A percentile compares a stretch with the other conserved stretches of the same genome.
phyloP scores from a whole-genome alignment of 257 asterid genomes.

The Lithospermum erythrorhizon region DNA sequence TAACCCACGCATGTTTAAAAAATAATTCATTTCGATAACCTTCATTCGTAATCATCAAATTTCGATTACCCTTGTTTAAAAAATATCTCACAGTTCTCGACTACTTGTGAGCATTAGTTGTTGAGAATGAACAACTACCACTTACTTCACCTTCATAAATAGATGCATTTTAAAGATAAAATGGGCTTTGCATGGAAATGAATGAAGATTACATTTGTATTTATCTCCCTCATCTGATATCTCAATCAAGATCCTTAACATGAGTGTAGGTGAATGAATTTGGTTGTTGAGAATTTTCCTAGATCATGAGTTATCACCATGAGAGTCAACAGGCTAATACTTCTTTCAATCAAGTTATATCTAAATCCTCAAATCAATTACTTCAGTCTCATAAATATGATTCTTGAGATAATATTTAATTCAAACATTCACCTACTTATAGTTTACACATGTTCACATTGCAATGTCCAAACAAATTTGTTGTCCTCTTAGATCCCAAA shows the following conservation, averaged over 20 bases:
- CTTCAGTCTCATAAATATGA: neutral
- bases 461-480: neutral
- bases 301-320: neutral
- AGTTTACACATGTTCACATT: neutral
- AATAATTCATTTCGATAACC: too few species aligned
- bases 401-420: neutral
- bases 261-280: neutral
- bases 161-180: too few species aligned
- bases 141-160: neutral
- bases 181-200: too few species aligned
- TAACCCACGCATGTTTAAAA: too few species aligned
- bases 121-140: neutral
- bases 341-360: too few species aligned
- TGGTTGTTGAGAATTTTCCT: neutral
- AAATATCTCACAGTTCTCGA: too few species aligned
- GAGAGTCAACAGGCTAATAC: too few species aligned
- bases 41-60: too few species aligned
- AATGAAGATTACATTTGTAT: too few species aligned
- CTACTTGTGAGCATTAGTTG: neutral
- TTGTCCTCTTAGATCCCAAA: neutral
- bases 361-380: too few species aligned
- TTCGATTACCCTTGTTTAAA: too few species aligned
- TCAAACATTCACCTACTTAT: neutral
- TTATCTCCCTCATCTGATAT: neutral
- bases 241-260: neutral